Base-by-base conservation (phyloP, 2,329 filamentous ascomycete genomes). In the Myriangium duriaei region DNA sequence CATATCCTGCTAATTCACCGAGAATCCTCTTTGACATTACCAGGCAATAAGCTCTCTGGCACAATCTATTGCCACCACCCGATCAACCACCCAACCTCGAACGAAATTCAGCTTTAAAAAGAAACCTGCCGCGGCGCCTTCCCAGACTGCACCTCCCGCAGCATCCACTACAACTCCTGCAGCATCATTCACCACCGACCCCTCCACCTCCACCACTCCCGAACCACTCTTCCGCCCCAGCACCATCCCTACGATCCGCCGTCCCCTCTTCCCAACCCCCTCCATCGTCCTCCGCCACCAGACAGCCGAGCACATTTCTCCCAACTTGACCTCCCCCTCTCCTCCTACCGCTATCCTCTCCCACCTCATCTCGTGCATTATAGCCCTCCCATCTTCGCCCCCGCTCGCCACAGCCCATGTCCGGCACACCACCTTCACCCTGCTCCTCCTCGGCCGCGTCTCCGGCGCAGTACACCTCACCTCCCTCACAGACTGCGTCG, bases 381-480 rank as follows among this genome's bases (percentile, higher is more conserved):
- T 26, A 7, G n/a, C 21, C 21, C 30, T 37, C 3, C 17, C 32
- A 3, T 11, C 26, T 29, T 58, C 61, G 37, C 69, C 70, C 2
- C 74, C 80, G 0, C 91, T 92, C 49, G 78, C 83, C 3, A 79
- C 75, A 17, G 57, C 81, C 24, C 71, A 68, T 1, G 63, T 94
- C 41, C 83, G 80, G 49, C 69, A 79, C 47, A 73, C 94, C 43
- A 65, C 68, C 16, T 62, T 72, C 30, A 82, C 79, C 34, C 63
- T 96, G 12, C 65, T 98, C 16, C 64, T 95, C 11, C 81, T 79
- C 28, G 86, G 87, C 0, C 73, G 75, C 39, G 81, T 95, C 4
- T 68, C 71, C 29, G 91, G 91, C 0, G 75, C 91, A 0, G 76
- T 80, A 6, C 88, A 96, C 54, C 72, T 96, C 36, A 96, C 88